These are phyloP conservation scores for Yamadazyma triangularis DNA, from an alignment of 1,139 yeast genomes.

Conservation along the genomic window DNA sequence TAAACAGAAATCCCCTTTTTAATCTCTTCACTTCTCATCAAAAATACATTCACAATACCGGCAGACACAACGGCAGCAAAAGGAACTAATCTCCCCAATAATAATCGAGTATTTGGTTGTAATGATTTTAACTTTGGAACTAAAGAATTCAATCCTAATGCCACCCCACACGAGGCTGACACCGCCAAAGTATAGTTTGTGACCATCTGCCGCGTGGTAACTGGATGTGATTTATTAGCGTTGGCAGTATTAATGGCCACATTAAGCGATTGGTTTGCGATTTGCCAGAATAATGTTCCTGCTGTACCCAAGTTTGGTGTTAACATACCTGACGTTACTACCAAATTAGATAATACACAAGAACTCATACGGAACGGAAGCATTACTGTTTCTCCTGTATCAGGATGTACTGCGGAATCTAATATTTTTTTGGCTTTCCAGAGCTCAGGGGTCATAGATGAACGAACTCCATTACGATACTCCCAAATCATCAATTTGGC, in stretches of 20 bases:
- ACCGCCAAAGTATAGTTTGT: slow-evolving; percentile 86
- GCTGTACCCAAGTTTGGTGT: slow-evolving; percentile 87
- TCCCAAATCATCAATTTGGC: slow-evolving; percentile 68
- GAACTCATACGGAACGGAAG: slow-evolving; percentile 97
- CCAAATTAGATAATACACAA: slow-evolving; percentile 86
- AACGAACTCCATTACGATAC: slow-evolving; percentile 63
- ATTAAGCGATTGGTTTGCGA: slow-evolving; percentile 92
- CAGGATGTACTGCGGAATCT: slow-evolving; percentile 91
- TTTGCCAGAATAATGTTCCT: slow-evolving; percentile 95
- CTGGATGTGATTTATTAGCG: slow-evolving; percentile 91
- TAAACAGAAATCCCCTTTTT: slow-evolving; percentile 76
- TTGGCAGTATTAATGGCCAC: slow-evolving; percentile 96
- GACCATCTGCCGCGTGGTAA: slow-evolving; percentile 70
- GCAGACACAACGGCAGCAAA: slow-evolving; percentile 98
- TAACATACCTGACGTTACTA: slow-evolving; percentile 96
- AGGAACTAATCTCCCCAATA: slow-evolving; percentile 85
- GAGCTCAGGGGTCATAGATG: slow-evolving; percentile 68
- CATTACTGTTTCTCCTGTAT: slow-evolving; percentile 87
- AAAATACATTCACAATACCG: slow-evolving; percentile 86
- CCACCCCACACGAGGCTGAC: slow-evolving; percentile 91
- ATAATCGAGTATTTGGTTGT: slow-evolving; percentile 61
- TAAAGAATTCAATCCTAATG: slow-evolving; percentile 81
- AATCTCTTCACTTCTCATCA: slow-evolving; percentile 95
- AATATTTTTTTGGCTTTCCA: slow-evolving; percentile 87
- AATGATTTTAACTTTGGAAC: slow-evolving; percentile 79